Evolutionary conservation across 441 rosid species (phyloP), one percentile per base, ranked within the genome.

Genomic region (Dalechampia spathulata): DNA sequence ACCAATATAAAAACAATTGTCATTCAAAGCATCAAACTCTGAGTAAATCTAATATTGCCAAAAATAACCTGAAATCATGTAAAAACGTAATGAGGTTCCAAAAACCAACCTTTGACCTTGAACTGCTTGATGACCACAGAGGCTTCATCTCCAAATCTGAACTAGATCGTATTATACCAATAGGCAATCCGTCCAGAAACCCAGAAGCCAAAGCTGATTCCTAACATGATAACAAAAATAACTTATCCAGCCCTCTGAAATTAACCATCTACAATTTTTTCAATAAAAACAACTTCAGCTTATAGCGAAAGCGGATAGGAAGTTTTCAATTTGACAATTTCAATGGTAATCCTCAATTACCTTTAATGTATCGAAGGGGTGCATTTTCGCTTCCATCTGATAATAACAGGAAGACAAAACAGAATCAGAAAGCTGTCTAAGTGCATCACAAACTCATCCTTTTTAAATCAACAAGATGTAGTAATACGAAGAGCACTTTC

Each of bases 81-180:
- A n/a, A n/a, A n/a, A n/a, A n/a, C n/a, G n/a, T n/a, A n/a, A n/a
- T n/a, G n/a, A n/a, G n/a, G n/a, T n/a, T n/a, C n/a, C n/a, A n/a
- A 52, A 77, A 62, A 58, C 77, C 63, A 72, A 86, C 99, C 96
- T 85, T 85, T 58, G 83, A 78, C 66, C 84, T 81, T 40, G 75
- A 61, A 67, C 72, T 78, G 72, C 77, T 72, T 22, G 79, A 63
- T 16, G 91, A 82, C 99, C 99, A 93, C 23, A 93, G 74, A 63
- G 97, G 96, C 78, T 77, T 87, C 36, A 83, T 57, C 70, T 90
- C 95, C 63, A 93, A 78, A 75, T 93, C 96, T 7, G 97, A 79
- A 61, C 70, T 75, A 67, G 85, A 62, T 38, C 65, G 83, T 63
- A 81, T 57, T 27, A 93, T 83, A 52, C 97, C 97, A 47, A 16